Conservation (phyloP, 106 monocot genomes). For the Acanthochlamys bracteata region DNA sequence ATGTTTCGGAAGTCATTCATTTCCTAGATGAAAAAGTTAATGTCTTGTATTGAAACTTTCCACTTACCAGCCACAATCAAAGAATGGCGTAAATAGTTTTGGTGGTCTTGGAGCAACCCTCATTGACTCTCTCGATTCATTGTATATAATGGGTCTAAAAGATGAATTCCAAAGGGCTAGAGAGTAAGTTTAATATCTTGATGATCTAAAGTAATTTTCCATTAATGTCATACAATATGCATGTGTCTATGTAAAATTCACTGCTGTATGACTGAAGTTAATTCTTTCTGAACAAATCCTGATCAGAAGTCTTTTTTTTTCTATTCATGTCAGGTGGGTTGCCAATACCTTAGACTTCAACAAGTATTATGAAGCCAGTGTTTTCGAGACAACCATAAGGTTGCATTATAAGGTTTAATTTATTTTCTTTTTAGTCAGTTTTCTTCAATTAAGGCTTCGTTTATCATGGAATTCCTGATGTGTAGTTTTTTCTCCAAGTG, state of each 20-base stretch:
- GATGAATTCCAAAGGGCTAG: slow-evolving; percentile 82
- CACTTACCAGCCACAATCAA: slow-evolving; percentile 74
- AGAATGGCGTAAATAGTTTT: slow-evolving; percentile 83
- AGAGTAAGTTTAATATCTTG: slow-evolving; percentile 52
- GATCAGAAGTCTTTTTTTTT: slow-evolving; percentile 4
- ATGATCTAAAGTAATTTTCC: background rate
- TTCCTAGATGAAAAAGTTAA: background rate
- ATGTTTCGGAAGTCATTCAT: background rate
- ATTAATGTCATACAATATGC: background rate
- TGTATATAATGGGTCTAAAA: slow-evolving; percentile 91
- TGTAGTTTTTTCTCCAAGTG: background rate
- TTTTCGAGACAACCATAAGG: slow-evolving; percentile 99
- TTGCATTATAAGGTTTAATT: slow-evolving; percentile 65
- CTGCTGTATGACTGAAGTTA: background rate
- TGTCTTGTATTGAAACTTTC: background rate
- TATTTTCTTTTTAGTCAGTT: slow-evolving; percentile 10
- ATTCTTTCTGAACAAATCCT: background rate
- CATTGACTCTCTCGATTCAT: slow-evolving; percentile 83
- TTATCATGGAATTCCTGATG: background rate
- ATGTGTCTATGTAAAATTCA: background rate
- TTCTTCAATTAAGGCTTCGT: background rate
- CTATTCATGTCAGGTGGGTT: slow-evolving; percentile 73
- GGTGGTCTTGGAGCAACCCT: slow-evolving; percentile 94
- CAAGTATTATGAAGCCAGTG: slow-evolving; percentile 91
- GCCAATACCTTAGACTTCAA: slow-evolving; percentile 82